Conservation (phyloP, 2,329 filamentous ascomycete species). For the Tolypocladium pustulatum region DNA sequence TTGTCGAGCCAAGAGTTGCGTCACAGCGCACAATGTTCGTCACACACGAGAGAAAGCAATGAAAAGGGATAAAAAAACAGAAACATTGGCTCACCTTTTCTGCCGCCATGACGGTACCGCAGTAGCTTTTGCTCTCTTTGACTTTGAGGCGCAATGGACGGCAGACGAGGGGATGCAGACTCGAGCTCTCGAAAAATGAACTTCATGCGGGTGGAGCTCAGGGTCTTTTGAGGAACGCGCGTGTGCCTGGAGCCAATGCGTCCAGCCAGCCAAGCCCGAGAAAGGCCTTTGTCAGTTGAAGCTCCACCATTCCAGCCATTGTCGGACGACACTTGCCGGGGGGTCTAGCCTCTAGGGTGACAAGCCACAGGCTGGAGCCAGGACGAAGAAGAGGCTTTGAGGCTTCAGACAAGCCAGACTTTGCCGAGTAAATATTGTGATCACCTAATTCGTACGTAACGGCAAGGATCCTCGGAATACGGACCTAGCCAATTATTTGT, state of each 20-base stretch:
- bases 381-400: background rate
- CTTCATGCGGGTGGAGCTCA: background rate
- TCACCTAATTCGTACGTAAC: background rate
- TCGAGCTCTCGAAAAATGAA: background rate
- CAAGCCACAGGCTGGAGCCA: background rate
- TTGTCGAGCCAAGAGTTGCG: background rate
- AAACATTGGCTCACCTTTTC: constrained; percentile 7
- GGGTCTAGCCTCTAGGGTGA: background rate
- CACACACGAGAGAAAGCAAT: background rate
- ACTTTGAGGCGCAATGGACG: background rate
- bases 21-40: background rate
- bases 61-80: too few species aligned
- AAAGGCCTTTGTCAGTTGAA: background rate
- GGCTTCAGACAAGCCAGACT: background rate
- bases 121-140: background rate
- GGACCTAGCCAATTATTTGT: background rate
- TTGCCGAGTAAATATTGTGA: background rate
- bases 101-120: constrained; percentile 8
- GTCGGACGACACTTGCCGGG: background rate
- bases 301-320: background rate
- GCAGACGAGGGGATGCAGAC: background rate
- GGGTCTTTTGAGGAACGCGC: background rate
- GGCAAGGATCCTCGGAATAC: background rate
- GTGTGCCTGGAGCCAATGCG: background rate
- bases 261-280: background rate